These are phyloP conservation scores for Pseudopyricularia cyperi DNA, from an alignment of 2,329 filamentous ascomycete genomes.

Conservation along the genomic window DNA sequence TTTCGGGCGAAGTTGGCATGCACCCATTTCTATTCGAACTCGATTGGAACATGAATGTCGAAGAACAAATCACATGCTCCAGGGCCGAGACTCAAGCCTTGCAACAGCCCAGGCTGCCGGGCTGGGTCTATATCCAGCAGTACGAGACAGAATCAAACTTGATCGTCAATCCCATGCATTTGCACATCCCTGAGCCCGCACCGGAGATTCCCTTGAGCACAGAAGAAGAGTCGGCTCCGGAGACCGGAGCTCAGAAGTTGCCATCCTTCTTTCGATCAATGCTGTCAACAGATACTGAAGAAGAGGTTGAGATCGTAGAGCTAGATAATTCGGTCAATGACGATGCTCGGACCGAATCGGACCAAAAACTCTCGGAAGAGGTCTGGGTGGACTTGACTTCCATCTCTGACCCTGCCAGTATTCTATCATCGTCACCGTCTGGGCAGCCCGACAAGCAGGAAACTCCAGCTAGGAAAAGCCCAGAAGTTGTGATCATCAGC, in stretches of 20 bases:
- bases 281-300: no score
- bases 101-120: background rate
- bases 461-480: background rate
- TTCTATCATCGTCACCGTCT: background rate
- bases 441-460: background rate
- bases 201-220: background rate
- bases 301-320: no score
- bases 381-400: background rate
- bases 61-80: background rate
- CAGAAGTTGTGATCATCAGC: background rate
- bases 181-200: background rate
- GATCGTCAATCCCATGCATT: background rate
- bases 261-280: no score
- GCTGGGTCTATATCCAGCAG: background rate
- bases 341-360: no score
- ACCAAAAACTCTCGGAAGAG: no score
- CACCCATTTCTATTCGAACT: background rate
- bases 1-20: background rate
- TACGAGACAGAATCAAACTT: background rate
- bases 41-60: background rate
- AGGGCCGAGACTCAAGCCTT: background rate
- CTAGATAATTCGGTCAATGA: no score
- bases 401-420: background rate
- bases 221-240: background rate
- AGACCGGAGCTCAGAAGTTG: background rate